Percentiles rank a stretch among this genome's conserved stretches.
Evolutionary conservation across 257 asterid genomes (phyloP).

Genomic region (Solanum ossicruentum): DNA sequence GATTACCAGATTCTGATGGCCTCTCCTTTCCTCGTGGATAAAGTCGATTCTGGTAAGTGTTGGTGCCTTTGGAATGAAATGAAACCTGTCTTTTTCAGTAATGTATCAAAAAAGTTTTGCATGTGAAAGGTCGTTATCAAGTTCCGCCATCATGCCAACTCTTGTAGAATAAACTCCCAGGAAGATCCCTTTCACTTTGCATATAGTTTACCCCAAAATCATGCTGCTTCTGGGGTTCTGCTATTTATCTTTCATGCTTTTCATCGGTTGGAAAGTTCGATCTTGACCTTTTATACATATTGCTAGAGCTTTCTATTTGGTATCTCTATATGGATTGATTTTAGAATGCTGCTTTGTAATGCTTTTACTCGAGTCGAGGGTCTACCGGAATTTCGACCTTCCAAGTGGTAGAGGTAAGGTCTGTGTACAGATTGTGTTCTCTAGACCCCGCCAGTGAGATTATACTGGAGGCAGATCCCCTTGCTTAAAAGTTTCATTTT

Average conservation of each 20-base stretch:
- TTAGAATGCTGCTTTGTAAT: background rate
- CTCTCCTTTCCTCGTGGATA: background rate
- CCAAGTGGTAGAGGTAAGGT: background rate
- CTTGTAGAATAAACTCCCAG: background rate
- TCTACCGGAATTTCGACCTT: background rate
- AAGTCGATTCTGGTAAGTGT: background rate
- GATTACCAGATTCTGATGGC: background rate
- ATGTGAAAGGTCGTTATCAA: background rate
- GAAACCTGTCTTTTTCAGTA: background rate
- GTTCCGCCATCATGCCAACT: background rate
- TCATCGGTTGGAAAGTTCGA: background rate
- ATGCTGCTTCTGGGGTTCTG: background rate
- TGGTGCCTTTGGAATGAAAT: background rate
- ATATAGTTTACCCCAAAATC: background rate
- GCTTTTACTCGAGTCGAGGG: background rate
- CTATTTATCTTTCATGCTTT: background rate
- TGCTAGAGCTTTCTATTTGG: background rate
- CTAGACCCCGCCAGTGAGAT: background rate
- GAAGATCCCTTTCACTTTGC: background rate
- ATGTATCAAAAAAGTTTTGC: background rate
- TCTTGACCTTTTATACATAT: background rate
- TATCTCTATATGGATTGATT: background rate
- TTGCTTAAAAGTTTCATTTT: background rate
- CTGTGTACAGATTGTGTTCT: no score
- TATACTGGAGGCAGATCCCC: no score